Evolutionary conservation across 352 stramenopile species (phyloP).

Genomic region (Globisporangium radiosum): DNA sequence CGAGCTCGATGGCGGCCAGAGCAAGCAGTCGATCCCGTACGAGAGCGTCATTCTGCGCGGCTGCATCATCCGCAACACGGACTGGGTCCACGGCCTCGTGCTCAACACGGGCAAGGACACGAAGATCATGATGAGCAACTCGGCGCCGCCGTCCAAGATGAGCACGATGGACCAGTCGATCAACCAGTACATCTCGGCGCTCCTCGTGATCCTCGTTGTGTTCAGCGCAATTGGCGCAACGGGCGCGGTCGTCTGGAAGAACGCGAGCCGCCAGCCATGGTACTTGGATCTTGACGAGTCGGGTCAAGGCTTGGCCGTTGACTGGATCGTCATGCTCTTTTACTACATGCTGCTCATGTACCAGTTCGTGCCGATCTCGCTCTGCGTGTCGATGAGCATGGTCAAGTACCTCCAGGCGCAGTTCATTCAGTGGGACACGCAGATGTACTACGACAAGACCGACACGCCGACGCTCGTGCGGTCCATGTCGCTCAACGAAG

Average conservation of each 20-base stretch:
- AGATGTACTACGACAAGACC: conserved; percentile 90
- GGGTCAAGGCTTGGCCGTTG: conserved; percentile 22
- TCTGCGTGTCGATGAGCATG: conserved; percentile 97
- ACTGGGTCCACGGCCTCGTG: conserved; percentile 88
- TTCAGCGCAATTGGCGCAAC: conserved; percentile 60
- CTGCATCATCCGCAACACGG: conserved; percentile 90
- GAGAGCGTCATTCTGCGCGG: conserved; percentile 88
- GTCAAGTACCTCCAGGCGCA: conserved; percentile 93
- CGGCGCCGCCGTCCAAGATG: conserved; percentile 76
- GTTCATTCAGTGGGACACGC: conserved; percentile 91
- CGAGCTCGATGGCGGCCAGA: conserved; percentile 24
- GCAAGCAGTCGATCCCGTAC: conserved; percentile 61
- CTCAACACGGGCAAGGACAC: conserved; percentile 93
- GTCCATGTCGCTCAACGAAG: conserved; percentile 91
- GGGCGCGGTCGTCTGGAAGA: conserved; percentile 54
- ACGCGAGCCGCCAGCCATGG: conserved; percentile 34
- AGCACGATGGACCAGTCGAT: conserved; percentile 81
- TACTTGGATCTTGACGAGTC: conserved; percentile 44
- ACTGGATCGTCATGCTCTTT: conserved; percentile 86
- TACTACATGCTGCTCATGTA: conserved; percentile 95
- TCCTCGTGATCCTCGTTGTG: conserved; percentile 56
- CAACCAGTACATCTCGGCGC: conserved; percentile 67
- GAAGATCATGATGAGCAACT: conserved; percentile 90
- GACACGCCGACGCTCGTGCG: conserved; percentile 89
- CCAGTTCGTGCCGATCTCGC: conserved; percentile 96